These are phyloP conservation scores for Phytopythium aichiense DNA, from an alignment of 352 stramenopile genomes.

Conservation along the genomic window DNA sequence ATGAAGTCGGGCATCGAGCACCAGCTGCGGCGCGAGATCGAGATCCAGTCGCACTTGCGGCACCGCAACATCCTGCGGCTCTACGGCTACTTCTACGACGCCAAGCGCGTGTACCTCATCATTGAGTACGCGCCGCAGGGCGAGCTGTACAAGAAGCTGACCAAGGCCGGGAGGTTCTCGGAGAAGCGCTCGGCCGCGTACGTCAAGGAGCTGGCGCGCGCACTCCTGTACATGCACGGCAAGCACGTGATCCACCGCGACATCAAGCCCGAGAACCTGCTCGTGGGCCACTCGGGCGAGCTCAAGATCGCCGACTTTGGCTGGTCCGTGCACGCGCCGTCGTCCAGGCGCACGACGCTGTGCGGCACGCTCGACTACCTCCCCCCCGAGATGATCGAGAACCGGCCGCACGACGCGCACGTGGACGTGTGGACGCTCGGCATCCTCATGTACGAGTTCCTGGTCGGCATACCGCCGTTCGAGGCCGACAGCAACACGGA, in stretches of 20 bases:
- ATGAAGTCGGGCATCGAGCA: slow-evolving; percentile 97
- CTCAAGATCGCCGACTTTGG: slow-evolving; percentile 99
- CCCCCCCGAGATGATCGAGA: slow-evolving; percentile 99
- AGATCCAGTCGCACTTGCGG: slow-evolving; percentile 98
- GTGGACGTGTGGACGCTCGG: slow-evolving; percentile 98
- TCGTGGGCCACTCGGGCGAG: slow-evolving; percentile 93
- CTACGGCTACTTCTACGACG: slow-evolving; percentile 99
- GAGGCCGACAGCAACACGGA: slow-evolving; percentile 94
- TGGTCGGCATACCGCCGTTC: slow-evolving; percentile 97
- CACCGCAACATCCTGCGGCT: slow-evolving; percentile 97
- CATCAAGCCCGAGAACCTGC: slow-evolving; percentile 99
- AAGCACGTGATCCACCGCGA: slow-evolving; percentile 99
- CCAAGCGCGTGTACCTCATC: slow-evolving; percentile 99
- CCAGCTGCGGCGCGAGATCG: slow-evolving; percentile 98
- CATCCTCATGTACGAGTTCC: slow-evolving; percentile 98
- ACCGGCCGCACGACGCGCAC: slow-evolving; percentile 95
- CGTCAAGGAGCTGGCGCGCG: slow-evolving; percentile 92
- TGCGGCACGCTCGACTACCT: slow-evolving; percentile 99
- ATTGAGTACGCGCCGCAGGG: slow-evolving; percentile 98
- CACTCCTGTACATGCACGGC: slow-evolving; percentile 97
- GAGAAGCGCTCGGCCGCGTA: slow-evolving; percentile 93
- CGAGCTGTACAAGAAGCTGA: slow-evolving; percentile 99
- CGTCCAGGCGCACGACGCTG: slow-evolving; percentile 95
- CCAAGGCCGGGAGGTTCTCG: slow-evolving; percentile 86
- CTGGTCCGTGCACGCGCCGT: slow-evolving; percentile 98